Evolutionary conservation across 148 eudicot genomes (phyloP), one percentile per base, ranked within the genome.

Genomic region (Dysphania ambrosioides): DNA sequence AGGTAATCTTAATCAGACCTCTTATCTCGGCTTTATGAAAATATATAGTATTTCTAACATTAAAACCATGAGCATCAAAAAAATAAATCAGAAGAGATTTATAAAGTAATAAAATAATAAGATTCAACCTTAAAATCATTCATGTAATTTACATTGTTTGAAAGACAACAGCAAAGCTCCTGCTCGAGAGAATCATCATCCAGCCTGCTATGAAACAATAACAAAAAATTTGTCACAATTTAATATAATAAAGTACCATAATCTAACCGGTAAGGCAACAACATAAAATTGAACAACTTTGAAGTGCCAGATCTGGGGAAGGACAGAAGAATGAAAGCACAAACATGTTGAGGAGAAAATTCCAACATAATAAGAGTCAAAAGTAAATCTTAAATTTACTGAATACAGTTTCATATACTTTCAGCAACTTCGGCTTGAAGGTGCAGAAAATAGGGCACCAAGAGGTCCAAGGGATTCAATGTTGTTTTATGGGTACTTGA

Each of bases 141-240:
- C 18, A 35, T 32, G 44, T 71, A 74, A 29, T 47, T 74, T 72
- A 55, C 24, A 58, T 16, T 66, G 79, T 64, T 63, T 56, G 72
- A 30, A 58, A 66, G 63, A 68, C 83, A 76, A 69, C 67, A 61
- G 57, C 77, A 76, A 12, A 42, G 73, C 56, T 80, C 79, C 57
- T 58, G 73, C 69, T 26, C n/a, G 2, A 21, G 16, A 57, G 83
- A 59, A 59, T 72, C n/a, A 63, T 31, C 23, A 24, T 80, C 79
- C 49, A 72, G 42, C 65, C 82, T 80, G 79, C 59, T 74, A 60
- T 15, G 35, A 47, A 12, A 56, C 66, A 19, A n/a, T n/a, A n/a
- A n/a, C n/a, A n/a, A n/a, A n/a, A n/a, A n/a, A n/a, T n/a, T n/a
- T n/a, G n/a, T n/a, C n/a, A n/a, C n/a, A n/a, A n/a, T n/a, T n/a